phyloP scores from a whole-genome alignment of 2,329 filamentous ascomycete genomes.

The Nemania sp. region DNA sequence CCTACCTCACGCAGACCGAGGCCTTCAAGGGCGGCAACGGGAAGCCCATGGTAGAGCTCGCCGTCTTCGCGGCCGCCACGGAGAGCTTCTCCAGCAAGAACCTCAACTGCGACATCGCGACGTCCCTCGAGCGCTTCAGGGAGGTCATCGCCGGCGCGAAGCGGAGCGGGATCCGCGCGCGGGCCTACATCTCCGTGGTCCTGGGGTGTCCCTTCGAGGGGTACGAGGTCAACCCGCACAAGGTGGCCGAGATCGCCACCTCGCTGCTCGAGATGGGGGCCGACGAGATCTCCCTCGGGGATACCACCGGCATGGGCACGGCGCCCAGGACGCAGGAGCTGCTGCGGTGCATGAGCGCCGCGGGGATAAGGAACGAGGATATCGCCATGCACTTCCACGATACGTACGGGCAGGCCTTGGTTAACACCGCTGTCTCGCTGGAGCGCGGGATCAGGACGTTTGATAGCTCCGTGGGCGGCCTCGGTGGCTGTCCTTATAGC shows the following conservation, averaged over 20 bases:
- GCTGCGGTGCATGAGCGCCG: slow-evolving; percentile 61
- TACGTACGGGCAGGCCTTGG: slow-evolving; percentile 76
- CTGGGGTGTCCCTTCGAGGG: slow-evolving; percentile 83
- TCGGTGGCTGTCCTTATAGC: slow-evolving; percentile 76
- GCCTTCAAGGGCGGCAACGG: slow-evolving; percentile 53
- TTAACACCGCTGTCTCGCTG: slow-evolving; percentile 73
- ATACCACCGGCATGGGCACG: slow-evolving; percentile 92
- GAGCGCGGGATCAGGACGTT: slow-evolving; percentile 73
- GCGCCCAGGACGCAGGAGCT: slow-evolving; percentile 55
- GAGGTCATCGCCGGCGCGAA: slow-evolving; percentile 78
- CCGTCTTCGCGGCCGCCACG: slow-evolving; percentile 85
- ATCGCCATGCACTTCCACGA: slow-evolving; percentile 79
- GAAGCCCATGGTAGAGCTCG: slow-evolving; percentile 73
- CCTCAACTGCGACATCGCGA: slow-evolving; percentile 82
- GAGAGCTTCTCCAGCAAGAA: slow-evolving; percentile 85
- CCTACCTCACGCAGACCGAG: slow-evolving; percentile 65
- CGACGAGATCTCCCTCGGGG: slow-evolving; percentile 89
- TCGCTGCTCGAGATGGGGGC: slow-evolving; percentile 86
- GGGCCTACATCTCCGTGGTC: slow-evolving; percentile 84
- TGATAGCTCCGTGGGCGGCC: slow-evolving; percentile 73
- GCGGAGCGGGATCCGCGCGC: slow-evolving; percentile 72
- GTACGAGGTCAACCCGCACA: slow-evolving; percentile 71
- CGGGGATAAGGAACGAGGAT: slow-evolving; percentile 65
- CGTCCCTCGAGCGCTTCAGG: slow-evolving; percentile 76
- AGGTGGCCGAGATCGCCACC: slow-evolving; percentile 74